Conservation (phyloP, 108 stramenopile species). For the Stephanodiscus triporus region DNA sequence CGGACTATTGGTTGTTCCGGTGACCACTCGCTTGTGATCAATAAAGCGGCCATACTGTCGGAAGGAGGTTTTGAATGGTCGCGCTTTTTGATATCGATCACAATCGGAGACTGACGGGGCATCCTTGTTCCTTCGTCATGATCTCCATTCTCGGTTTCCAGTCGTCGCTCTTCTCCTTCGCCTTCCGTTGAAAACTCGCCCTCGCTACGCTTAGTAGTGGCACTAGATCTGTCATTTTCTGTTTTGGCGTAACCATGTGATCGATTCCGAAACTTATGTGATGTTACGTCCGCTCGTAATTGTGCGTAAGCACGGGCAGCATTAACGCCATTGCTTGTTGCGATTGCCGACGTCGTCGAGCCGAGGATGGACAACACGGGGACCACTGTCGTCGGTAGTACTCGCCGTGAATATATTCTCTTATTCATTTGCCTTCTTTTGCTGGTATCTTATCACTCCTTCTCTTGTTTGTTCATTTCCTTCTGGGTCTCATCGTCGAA, state of each 20-base stretch:
- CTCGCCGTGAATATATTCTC: neutral
- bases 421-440: neutral
- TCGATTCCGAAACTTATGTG: neutral
- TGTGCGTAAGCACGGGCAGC: neutral
- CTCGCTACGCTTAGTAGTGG: neutral
- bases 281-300: neutral
- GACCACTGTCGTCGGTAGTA: neutral
- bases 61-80: neutral
- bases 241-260: neutral
- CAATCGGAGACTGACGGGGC: neutral
- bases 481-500: no score
- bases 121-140: neutral
- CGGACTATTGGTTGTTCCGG: neutral
- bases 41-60: neutral
- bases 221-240: neutral
- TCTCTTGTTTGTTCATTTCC: neutral
- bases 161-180: neutral
- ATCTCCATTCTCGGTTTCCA: neutral
- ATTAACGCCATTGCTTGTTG: neutral
- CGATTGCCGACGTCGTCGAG: neutral
- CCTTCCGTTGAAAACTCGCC: neutral
- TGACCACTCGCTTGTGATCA: neutral
- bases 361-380: neutral
- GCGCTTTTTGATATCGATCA: neutral
- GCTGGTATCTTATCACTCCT: neutral